phyloP scores from a whole-genome alignment of 2,329 filamentous ascomycete genomes.

The Aspergillus felis region DNA sequence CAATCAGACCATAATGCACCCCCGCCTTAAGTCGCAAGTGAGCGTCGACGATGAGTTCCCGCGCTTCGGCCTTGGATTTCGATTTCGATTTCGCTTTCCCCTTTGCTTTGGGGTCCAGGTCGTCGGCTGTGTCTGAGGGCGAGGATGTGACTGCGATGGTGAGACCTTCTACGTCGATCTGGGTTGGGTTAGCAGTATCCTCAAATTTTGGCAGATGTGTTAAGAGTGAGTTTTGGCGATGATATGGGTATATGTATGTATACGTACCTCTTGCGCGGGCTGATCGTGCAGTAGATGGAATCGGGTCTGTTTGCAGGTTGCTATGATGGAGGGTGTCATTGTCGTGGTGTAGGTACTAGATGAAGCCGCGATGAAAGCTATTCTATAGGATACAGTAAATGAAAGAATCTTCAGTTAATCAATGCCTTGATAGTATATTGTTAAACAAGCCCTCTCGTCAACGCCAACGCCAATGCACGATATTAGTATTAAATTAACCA shows the following conservation, averaged over 20 bases:
- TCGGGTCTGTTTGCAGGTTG: conserved; percentile 64
- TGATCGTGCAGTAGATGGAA: conserved; percentile 58
- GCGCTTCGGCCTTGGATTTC: conserved; percentile 50
- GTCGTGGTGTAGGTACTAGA: conserved; percentile 2
- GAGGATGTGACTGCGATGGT: conserved; percentile 57
- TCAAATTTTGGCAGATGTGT: too few relatives aligned
- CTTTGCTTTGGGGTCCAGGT: conserved; percentile 27
- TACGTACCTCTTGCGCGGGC: conserved; percentile 50
- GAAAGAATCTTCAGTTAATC: not conserved
- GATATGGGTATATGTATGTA: not conserved
- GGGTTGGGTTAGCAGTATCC: not conserved
- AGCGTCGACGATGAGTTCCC: conserved; percentile 66
- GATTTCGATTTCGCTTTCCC: conserved; percentile 49
- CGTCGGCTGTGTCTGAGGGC: conserved; percentile 5
- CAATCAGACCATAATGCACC: conserved; percentile 71
- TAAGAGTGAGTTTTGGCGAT: too few relatives aligned
- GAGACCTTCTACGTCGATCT: conserved; percentile 71
- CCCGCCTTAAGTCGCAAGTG: conserved; percentile 69
- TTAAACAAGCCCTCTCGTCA: not conserved
- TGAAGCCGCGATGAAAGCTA: not conserved
- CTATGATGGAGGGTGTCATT: conserved; percentile 44
- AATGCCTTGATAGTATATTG: not conserved
- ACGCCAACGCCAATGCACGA: not conserved
- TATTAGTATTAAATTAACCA: too few relatives aligned
- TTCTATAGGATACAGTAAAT: too few relatives aligned